Percentiles rank a stretch among this genome's conserved stretches.
These are phyloP conservation scores for Vickermania ingenoplastis DNA, from an alignment of 208 protist genomes.

Conservation along the genomic window DNA sequence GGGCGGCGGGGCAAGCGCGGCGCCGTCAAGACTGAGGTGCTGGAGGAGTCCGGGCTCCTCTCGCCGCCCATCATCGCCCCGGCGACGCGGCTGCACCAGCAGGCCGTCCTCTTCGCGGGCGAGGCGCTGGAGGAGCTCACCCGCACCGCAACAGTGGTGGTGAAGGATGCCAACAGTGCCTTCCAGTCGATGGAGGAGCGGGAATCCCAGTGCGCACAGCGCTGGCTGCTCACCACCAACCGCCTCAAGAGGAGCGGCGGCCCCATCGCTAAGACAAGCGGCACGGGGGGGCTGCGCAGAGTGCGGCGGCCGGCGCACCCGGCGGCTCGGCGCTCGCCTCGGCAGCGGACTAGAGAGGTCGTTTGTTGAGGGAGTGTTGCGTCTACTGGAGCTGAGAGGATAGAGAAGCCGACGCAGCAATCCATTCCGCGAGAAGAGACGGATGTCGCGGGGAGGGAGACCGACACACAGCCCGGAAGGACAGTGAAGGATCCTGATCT, in stretches of 20 bases:
- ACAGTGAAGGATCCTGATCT: too few species aligned
- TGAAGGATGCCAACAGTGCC: conserved; percentile 20
- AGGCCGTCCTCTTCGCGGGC: conserved; percentile 41
- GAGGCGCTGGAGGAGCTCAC: conserved; percentile 37
- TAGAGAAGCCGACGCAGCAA: too few species aligned
- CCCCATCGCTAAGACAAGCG: not conserved
- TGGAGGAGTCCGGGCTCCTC: conserved; percentile 5
- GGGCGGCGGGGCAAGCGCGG: conserved; percentile 1
- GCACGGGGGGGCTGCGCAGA: not conserved
- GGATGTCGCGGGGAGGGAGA: too few species aligned
- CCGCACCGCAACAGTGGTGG: conserved; percentile 25
- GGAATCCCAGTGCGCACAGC: conserved; percentile 43
- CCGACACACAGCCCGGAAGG: too few species aligned
- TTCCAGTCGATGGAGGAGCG: conserved; percentile 46
- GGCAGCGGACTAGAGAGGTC: too few species aligned
- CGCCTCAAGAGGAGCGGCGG: conserved; percentile 11
- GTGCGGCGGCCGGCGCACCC: too few species aligned
- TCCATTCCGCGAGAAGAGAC: too few species aligned
- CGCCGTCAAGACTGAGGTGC: not conserved
- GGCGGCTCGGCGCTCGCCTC: too few species aligned
- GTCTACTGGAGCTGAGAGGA: too few species aligned
- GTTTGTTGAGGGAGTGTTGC: too few species aligned
- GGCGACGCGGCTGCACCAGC: conserved; percentile 36
- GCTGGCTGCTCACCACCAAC: conserved; percentile 45
- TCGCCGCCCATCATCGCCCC: conserved; percentile 42